A percentile compares a stretch with the other conserved stretches of the same genome.
These are phyloP conservation scores for Neurospora tetraspora DNA, from an alignment of 495 filamentous ascomycete species.

Conservation along the genomic window DNA sequence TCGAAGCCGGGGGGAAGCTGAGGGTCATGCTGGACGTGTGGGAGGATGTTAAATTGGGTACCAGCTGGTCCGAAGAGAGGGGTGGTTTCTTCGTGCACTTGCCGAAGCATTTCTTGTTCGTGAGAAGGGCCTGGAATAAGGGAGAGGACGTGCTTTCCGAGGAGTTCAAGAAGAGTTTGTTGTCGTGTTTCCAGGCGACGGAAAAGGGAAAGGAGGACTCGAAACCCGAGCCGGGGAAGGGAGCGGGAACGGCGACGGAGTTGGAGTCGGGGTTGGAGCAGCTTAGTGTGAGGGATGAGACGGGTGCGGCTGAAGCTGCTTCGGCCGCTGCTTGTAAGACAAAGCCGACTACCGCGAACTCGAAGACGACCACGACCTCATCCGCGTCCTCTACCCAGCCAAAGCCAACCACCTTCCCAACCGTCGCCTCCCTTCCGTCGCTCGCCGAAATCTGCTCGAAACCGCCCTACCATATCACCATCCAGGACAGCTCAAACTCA, in stretches of 20 bases:
- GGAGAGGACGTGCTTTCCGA: fast-evolving
- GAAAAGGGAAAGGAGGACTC: constrained; percentile 3
- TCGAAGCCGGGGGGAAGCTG: constrained; percentile 7
- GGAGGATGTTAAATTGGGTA: neutral
- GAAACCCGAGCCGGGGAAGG: neutral
- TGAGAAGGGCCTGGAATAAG: neutral
- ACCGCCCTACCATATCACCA: constrained; percentile 30
- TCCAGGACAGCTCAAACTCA: constrained; percentile 4
- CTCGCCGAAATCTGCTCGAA: constrained; percentile 27
- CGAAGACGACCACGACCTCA: constrained; percentile 1
- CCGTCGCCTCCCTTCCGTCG: constrained; percentile 16
- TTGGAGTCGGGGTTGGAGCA: neutral
- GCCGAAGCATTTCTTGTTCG: constrained; percentile 7
- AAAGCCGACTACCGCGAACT: constrained; percentile 20
- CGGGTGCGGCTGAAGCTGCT: neutral
- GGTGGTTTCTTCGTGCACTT: constrained; percentile 25
- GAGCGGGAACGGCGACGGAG: neutral
- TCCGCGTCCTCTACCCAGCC: neutral
- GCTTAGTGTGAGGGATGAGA: constrained; percentile 1
- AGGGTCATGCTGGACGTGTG: constrained; percentile 1
- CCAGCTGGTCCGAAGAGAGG: constrained; percentile 17
- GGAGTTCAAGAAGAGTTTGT: neutral
- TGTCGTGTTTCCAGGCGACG: neutral
- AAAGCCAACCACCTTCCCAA: constrained; percentile 17
- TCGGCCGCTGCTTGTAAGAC: neutral